These are phyloP conservation scores for Curvularia spicifera DNA, from an alignment of 2,329 filamentous ascomycete species.

Conservation along the genomic window DNA sequence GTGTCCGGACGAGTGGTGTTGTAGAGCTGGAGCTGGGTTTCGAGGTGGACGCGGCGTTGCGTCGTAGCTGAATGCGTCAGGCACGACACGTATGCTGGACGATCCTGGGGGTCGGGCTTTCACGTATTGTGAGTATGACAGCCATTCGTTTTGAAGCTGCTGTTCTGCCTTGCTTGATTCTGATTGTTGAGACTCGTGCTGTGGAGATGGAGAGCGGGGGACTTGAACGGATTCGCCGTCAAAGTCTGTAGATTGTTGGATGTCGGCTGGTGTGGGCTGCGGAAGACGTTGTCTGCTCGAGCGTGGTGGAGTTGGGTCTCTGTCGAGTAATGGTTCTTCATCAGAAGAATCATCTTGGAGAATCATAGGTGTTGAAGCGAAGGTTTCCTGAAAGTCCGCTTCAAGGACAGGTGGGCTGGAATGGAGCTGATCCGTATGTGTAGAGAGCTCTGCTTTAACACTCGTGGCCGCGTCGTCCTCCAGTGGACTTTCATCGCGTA, in stretches of 20 bases:
- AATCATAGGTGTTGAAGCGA: slow-evolving; percentile 35
- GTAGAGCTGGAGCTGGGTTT: not conserved
- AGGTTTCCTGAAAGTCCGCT: slow-evolving; percentile 22
- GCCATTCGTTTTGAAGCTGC: slow-evolving; percentile 42
- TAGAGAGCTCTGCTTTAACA: slow-evolving; percentile 1
- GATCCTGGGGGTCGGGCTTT: slow-evolving; percentile 23
- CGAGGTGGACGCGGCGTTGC: slow-evolving; percentile 24
- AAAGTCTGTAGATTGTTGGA: slow-evolving; percentile 25
- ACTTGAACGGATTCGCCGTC: slow-evolving; percentile 32
- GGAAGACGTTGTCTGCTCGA: not conserved
- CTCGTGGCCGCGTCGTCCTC: not conserved
- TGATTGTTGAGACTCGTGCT: slow-evolving; percentile 34
- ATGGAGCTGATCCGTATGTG: slow-evolving; percentile 10
- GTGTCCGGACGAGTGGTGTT: slow-evolving; percentile 10
- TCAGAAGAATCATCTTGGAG: slow-evolving; percentile 33
- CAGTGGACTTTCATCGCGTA: not conserved
- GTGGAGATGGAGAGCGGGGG: slow-evolving; percentile 28
- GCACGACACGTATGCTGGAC: slow-evolving; percentile 38
- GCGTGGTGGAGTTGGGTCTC: slow-evolving; percentile 13
- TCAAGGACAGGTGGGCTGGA: slow-evolving; percentile 23
- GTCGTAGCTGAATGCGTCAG: slow-evolving; percentile 38
- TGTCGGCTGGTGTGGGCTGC: slow-evolving; percentile 5
- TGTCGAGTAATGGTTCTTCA: slow-evolving; percentile 16
- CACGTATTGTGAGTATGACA: slow-evolving; percentile 42
- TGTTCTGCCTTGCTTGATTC: slow-evolving; percentile 44